Percentiles rank a stretch among this genome's conserved stretches.
These are phyloP conservation scores for Phytophthora macrochlamydospora DNA, from an alignment of 352 stramenopile species.

Conservation along the genomic window DNA sequence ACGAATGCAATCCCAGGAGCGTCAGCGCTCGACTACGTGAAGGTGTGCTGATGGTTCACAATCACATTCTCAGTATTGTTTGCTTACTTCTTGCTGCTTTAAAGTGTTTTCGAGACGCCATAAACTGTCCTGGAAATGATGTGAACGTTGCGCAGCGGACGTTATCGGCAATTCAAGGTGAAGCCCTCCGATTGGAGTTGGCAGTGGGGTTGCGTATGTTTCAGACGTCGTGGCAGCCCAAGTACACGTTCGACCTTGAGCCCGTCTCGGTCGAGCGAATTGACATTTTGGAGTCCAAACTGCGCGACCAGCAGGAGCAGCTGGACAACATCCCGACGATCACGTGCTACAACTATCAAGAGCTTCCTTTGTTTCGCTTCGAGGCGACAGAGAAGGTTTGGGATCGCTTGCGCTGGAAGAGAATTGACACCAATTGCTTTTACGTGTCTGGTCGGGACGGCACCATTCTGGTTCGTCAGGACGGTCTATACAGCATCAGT, in stretches of 20 bases:
- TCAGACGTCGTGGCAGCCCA: not conserved
- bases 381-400: not conserved
- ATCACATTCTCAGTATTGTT: not conserved
- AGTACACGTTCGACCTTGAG: conserved; percentile 5
- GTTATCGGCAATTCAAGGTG: not conserved
- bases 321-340: not conserved
- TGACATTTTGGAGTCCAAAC: conserved; percentile 8
- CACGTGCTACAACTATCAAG: not conserved
- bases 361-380: not conserved
- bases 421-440: not conserved
- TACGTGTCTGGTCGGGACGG: too few relatives aligned
- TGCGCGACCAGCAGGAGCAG: not conserved
- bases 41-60: not conserved
- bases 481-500: too few relatives aligned
- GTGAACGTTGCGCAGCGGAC: not conserved
- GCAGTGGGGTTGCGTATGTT: not conserved
- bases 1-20: not conserved
- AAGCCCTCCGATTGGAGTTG: not conserved
- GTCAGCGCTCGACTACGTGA: not conserved
- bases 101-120: not conserved
- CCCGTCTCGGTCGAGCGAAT: conserved; percentile 7
- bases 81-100: not conserved
- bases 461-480: too few relatives aligned
- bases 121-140: not conserved
- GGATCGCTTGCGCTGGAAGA: not conserved